phyloP scores from a whole-genome alignment of 352 stramenopile species.

The Phytophthora idaei region DNA sequence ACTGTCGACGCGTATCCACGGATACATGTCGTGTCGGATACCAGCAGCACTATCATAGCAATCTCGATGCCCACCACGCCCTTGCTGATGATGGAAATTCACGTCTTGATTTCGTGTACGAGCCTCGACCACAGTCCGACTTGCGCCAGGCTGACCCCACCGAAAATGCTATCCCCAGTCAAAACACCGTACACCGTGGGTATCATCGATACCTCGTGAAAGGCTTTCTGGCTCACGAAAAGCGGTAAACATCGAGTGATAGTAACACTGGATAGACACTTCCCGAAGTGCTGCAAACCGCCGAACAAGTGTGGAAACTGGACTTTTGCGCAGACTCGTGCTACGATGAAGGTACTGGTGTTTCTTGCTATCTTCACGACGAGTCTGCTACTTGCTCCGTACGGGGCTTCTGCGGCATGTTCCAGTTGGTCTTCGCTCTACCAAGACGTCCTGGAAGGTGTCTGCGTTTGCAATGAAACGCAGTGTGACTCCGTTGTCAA shows the following conservation, averaged over 20 bases:
- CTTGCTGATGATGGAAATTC: not conserved
- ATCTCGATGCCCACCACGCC: not conserved
- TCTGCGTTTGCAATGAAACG: conserved; percentile 15
- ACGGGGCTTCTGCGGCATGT: not conserved
- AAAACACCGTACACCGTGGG: not conserved
- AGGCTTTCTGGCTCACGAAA: conserved; percentile 1
- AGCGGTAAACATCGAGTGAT: not conserved
- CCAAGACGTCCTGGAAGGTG: conserved; percentile 12
- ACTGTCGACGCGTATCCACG: not conserved
- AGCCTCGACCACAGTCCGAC: not conserved
- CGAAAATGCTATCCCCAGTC: not conserved
- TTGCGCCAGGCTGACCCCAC: conserved; percentile 2
- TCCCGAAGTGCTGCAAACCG: not conserved
- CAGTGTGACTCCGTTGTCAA: conserved; percentile 14
- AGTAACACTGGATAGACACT: not conserved
- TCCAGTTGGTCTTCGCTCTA: conserved; percentile 15
- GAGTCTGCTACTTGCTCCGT: conserved; percentile 1
- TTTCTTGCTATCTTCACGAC: not conserved
- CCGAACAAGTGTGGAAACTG: not conserved
- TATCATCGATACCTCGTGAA: not conserved
- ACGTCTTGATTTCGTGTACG: not conserved
- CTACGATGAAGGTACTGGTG: conserved; percentile 3
- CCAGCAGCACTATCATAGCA: not conserved
- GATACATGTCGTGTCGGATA: no score
- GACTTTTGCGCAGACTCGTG: not conserved